A percentile compares a stretch with the other conserved stretches of the same genome.
These are phyloP conservation scores for Entonaema liquescens DNA, from an alignment of 495 filamentous ascomycete genomes.

Conservation along the genomic window DNA sequence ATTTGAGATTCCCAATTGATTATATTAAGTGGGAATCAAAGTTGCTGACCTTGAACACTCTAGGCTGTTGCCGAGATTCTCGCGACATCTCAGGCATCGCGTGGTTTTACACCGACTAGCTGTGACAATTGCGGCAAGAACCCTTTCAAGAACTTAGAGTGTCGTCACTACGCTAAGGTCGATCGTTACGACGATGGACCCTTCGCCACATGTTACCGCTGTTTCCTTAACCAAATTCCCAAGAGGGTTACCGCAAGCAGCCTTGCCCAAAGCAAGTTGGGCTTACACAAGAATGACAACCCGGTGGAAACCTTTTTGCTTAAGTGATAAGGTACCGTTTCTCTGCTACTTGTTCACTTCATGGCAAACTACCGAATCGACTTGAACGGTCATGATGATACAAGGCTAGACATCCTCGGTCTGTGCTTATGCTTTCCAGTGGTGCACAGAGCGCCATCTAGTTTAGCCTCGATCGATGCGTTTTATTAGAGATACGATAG, in stretches of 20 bases:
- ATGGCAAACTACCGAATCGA: background rate
- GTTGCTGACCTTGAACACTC: background rate
- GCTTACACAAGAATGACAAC: too few relatives aligned
- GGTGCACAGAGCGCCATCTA: background rate
- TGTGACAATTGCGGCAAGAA: background rate
- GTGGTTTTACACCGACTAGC: background rate
- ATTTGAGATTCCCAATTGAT: background rate
- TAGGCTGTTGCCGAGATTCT: background rate
- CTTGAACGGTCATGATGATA: background rate
- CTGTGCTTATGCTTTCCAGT: background rate
- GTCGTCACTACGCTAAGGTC: too few relatives aligned
- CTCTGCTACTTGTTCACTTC: background rate
- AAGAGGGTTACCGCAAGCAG: too few relatives aligned
- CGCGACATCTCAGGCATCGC: background rate
- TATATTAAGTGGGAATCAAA: background rate
- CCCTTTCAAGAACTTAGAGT: background rate
- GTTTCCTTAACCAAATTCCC: too few relatives aligned
- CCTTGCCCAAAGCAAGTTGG: too few relatives aligned
- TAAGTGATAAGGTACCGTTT: background rate
- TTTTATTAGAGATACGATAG: background rate
- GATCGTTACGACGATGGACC: too few relatives aligned
- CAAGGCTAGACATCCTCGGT: background rate
- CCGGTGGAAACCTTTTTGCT: background rate
- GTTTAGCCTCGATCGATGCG: background rate
- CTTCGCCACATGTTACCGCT: too few relatives aligned